These are phyloP conservation scores for Themeda triandra DNA, from an alignment of 176 grass and related monocot species.

Conservation along the genomic window DNA sequence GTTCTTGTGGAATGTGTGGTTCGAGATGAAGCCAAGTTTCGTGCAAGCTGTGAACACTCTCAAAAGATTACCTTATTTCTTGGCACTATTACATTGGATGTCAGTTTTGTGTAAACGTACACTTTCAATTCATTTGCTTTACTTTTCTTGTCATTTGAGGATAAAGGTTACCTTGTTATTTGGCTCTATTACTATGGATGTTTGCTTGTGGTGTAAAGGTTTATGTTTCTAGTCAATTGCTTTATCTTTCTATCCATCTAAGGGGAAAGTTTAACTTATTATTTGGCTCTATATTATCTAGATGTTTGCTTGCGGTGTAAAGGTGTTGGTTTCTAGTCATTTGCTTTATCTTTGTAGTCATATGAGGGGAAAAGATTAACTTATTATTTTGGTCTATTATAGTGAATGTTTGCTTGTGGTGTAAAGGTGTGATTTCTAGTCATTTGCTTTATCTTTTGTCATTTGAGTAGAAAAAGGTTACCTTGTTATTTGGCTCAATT, in stretches of 20 bases:
- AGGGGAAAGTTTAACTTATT: not conserved
- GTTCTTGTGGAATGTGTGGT: not conserved
- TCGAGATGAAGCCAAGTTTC: not conserved
- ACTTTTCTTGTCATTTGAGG: not conserved
- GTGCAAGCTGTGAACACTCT: not conserved
- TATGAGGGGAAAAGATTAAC: too few species aligned
- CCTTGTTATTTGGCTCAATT: too few species aligned
- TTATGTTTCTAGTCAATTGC: not conserved
- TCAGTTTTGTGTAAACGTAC: not conserved
- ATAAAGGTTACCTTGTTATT: too few species aligned
- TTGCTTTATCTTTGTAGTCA: not conserved
- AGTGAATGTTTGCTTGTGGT: too few species aligned
- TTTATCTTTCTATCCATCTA: not conserved
- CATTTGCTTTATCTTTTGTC: too few species aligned
- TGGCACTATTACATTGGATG: not conserved
- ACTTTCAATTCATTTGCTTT: not conserved
- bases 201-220: not conserved
- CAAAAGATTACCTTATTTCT: not conserved
- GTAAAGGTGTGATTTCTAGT: too few species aligned
- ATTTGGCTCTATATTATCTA: not conserved
- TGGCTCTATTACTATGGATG: too few species aligned
- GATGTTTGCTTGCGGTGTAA: too few species aligned
- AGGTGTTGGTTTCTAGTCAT: not conserved
- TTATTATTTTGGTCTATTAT: too few species aligned
- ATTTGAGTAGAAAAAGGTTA: too few species aligned